Conservation (phyloP, 2,329 filamentous ascomycete genomes). For the Aspergillus versicolor region DNA sequence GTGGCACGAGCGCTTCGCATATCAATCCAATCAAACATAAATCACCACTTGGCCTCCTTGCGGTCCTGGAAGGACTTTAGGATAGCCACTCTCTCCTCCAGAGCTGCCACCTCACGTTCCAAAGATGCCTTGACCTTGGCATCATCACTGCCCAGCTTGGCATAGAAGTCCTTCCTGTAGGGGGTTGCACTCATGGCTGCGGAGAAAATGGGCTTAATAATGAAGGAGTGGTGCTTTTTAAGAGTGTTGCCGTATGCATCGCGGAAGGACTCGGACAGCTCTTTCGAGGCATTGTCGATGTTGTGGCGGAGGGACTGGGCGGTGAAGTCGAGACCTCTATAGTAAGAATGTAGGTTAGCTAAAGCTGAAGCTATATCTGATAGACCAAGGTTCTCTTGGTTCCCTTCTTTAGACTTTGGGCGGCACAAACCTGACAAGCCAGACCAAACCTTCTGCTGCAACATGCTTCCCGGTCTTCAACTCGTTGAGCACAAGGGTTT, state of each 20-base stretch:
- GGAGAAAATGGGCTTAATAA: conserved; percentile 89
- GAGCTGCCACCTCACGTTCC: conserved; percentile 68
- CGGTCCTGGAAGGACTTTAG: conserved; percentile 63
- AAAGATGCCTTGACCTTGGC: conserved; percentile 64
- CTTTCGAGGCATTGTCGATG: conserved; percentile 64
- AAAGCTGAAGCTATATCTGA: neutral
- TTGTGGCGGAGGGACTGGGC: conserved; percentile 79
- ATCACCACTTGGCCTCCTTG: conserved; percentile 52
- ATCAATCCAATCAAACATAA: neutral
- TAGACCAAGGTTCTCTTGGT: neutral
- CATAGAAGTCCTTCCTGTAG: conserved; percentile 90
- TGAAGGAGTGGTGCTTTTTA: conserved; percentile 85
- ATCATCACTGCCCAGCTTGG: conserved; percentile 63
- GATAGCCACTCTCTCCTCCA: conserved; percentile 77
- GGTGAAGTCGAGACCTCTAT: conserved; percentile 90
- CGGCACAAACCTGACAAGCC: conserved; percentile 73
- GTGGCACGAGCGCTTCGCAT: neutral
- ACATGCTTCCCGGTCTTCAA: conserved; percentile 84
- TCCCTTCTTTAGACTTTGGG: neutral
- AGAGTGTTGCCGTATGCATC: conserved; percentile 80
- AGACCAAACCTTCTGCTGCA: conserved; percentile 85
- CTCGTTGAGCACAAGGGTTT: conserved; percentile 83
- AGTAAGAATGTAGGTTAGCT: conserved; percentile 6
- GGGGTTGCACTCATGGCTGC: conserved; percentile 91
- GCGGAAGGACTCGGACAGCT: conserved; percentile 85